These are phyloP conservation scores for Kodamaea sagamina DNA, from an alignment of 805 yeast genomes.

Conservation along the genomic window DNA sequence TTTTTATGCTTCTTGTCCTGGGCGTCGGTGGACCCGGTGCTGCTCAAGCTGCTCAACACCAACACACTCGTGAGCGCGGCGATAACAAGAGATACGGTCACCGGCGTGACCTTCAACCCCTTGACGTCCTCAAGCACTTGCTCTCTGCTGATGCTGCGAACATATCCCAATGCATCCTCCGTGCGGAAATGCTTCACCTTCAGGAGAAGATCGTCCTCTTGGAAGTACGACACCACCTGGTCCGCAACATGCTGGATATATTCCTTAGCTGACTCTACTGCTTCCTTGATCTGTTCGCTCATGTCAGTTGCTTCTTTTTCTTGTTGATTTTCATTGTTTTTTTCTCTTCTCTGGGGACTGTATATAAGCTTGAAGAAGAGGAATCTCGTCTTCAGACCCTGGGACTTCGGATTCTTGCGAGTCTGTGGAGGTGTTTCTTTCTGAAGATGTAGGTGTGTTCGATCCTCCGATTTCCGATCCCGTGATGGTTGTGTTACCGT, in stretches of 20 bases:
- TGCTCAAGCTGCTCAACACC: constrained; percentile 17
- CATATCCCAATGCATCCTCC: constrained; percentile 14
- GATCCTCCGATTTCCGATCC: no score
- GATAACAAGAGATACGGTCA: constrained; percentile 35
- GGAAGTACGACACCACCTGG: neutral
- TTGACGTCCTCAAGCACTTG: constrained; percentile 34
- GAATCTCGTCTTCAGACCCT: constrained; percentile 5
- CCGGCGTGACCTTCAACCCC: constrained; percentile 32
- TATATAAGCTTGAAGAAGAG: neutral
- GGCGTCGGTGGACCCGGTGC: constrained; percentile 5
- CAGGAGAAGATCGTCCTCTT: constrained; percentile 22
- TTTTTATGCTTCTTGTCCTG: constrained; percentile 14
- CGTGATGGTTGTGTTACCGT: no score
- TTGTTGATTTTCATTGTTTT: constrained; percentile 10
- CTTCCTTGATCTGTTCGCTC: constrained; percentile 11
- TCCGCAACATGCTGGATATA: neutral
- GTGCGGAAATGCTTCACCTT: constrained; percentile 31
- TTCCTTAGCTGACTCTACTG: constrained; percentile 9
- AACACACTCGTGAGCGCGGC: constrained; percentile 33
- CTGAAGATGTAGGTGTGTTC: no score
- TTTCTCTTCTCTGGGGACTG: neutral
- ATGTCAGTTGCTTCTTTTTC: constrained; percentile 4
- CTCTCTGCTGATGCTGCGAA: constrained; percentile 18
- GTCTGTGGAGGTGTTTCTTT: neutral
- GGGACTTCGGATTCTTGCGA: neutral